Conservation (phyloP, 805 yeast genomes). For the Saccharomycopsis sp. region DNA sequence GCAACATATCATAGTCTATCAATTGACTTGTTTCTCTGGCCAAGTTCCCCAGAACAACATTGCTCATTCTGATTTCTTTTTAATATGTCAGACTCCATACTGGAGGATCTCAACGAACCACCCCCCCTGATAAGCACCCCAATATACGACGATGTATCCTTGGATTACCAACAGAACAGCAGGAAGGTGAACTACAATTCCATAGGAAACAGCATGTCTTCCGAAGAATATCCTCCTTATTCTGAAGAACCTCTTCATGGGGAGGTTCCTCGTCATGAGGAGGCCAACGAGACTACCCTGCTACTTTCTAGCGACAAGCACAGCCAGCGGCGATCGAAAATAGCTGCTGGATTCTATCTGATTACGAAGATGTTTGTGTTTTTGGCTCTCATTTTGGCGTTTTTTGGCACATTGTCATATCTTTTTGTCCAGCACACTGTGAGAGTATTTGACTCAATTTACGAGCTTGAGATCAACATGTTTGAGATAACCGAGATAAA, state of each 20-base stretch:
- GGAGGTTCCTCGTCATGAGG: neutral
- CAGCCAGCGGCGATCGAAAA: neutral
- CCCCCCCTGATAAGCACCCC: neutral
- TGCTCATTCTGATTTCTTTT: too few species aligned
- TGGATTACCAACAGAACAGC: conserved; percentile 2
- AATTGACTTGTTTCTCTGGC: too few species aligned
- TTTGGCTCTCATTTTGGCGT: neutral
- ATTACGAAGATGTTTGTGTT: neutral
- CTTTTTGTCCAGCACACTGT: neutral
- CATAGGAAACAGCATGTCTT: neutral
- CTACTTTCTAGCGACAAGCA: neutral
- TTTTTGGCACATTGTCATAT: neutral
- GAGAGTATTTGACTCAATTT: conserved; percentile 1
- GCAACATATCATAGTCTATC: too few species aligned
- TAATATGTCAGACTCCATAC: neutral
- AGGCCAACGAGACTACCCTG: neutral
- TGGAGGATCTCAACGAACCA: neutral
- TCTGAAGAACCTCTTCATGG: too few species aligned
- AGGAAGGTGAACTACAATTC: neutral
- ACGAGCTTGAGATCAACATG: conserved; percentile 2
- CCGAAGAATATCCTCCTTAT: too few species aligned
- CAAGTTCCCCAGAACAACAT: too few species aligned
- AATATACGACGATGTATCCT: conserved; percentile 4
- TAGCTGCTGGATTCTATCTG: neutral
- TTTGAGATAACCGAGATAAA: conserved; percentile 6